Conservation (phyloP, 2,329 filamentous ascomycete species). For the Lasiodiplodia sp. region DNA sequence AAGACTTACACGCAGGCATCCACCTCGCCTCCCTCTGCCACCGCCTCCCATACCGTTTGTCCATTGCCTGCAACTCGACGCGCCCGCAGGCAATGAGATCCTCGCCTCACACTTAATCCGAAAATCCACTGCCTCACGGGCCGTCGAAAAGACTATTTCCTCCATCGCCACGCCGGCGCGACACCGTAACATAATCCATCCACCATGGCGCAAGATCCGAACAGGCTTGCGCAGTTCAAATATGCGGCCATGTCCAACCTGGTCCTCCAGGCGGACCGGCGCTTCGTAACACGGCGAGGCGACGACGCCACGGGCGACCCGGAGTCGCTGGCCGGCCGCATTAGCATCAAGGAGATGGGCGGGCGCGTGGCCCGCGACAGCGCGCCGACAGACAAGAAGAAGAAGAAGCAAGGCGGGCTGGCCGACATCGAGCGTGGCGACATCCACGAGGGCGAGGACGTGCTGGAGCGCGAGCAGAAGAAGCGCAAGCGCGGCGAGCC, state of each 20-base stretch:
- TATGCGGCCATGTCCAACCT: slow-evolving; percentile 99
- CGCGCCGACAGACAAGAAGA: slow-evolving; percentile 75
- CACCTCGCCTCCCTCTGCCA: slow-evolving; percentile 2
- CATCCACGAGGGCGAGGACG: slow-evolving; percentile 81
- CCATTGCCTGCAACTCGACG: slow-evolving; percentile 4
- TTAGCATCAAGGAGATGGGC: slow-evolving; percentile 96
- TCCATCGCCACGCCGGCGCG: slow-evolving; percentile 30
- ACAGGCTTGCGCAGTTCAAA: slow-evolving; percentile 88
- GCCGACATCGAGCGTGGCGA: slow-evolving; percentile 77
- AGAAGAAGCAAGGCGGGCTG: slow-evolving; percentile 59
- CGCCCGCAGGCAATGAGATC: slow-evolving; percentile 28
- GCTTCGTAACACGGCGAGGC: slow-evolving; percentile 89
- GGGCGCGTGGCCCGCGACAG: slow-evolving; percentile 79
- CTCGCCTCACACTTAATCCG: slow-evolving; percentile 14
- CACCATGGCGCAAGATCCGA: slow-evolving; percentile 69
- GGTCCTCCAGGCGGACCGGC: slow-evolving; percentile 99
- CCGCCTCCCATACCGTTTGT: slow-evolving; percentile 1
- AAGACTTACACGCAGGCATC: slow-evolving; percentile 1
- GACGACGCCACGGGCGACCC: slow-evolving; percentile 97
- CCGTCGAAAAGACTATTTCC: slow-evolving; percentile 12
- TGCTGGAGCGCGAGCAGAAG: slow-evolving; percentile 81
- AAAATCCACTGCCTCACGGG: slow-evolving; percentile 13
- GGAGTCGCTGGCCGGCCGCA: slow-evolving; percentile 92
- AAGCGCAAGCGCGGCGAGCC: slow-evolving; percentile 82
- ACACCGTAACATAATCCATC: slow-evolving; percentile 15